phyloP scores from a whole-genome alignment of 2,329 filamentous ascomycete genomes.

The Amphichorda felina region DNA sequence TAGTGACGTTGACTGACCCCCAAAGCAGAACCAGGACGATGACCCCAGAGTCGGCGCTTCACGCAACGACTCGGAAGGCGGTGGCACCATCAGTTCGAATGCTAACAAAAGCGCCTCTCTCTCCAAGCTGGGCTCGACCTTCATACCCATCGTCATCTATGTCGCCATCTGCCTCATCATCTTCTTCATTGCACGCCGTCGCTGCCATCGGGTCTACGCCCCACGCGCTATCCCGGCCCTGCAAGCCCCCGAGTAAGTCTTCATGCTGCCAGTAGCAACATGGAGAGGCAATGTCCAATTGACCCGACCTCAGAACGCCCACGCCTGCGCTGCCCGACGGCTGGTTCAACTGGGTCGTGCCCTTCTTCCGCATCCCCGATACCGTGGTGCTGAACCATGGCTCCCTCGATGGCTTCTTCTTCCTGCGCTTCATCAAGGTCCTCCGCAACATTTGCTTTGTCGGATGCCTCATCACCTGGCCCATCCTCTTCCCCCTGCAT shows the following conservation, averaged over 20 bases:
- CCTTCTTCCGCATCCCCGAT: slow-evolving; percentile 59
- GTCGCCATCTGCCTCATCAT: slow-evolving; percentile 34
- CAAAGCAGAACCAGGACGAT: slow-evolving; percentile 4
- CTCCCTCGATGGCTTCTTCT: slow-evolving; percentile 84
- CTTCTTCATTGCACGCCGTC: slow-evolving; percentile 36
- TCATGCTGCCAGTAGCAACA: too few species aligned
- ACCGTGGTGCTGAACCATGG: slow-evolving; percentile 79
- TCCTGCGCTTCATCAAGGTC: slow-evolving; percentile 59
- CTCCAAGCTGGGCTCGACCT: slow-evolving; percentile 31
- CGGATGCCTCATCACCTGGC: slow-evolving; percentile 76
- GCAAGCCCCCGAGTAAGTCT: slow-evolving; percentile 26
- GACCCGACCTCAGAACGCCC: too few species aligned
- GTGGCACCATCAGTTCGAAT: slow-evolving; percentile 20
- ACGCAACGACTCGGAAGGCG: slow-evolving; percentile 17
- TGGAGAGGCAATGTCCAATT: too few species aligned
- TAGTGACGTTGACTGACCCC: neutral
- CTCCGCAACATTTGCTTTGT: slow-evolving; percentile 77
- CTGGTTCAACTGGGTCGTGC: slow-evolving; percentile 53
- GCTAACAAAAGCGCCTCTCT: slow-evolving; percentile 21
- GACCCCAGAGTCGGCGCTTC: slow-evolving; percentile 22
- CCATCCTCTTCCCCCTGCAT: slow-evolving; percentile 77
- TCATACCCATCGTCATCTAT: slow-evolving; percentile 41
- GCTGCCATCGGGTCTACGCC: slow-evolving; percentile 39
- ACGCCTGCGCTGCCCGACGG: slow-evolving; percentile 48
- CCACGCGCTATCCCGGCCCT: slow-evolving; percentile 38